Evolutionary conservation across 2,329 filamentous ascomycete species (phyloP), one percentile per base, ranked within the genome.

Genomic region (Sporothrix brunneoviolacea): DNA sequence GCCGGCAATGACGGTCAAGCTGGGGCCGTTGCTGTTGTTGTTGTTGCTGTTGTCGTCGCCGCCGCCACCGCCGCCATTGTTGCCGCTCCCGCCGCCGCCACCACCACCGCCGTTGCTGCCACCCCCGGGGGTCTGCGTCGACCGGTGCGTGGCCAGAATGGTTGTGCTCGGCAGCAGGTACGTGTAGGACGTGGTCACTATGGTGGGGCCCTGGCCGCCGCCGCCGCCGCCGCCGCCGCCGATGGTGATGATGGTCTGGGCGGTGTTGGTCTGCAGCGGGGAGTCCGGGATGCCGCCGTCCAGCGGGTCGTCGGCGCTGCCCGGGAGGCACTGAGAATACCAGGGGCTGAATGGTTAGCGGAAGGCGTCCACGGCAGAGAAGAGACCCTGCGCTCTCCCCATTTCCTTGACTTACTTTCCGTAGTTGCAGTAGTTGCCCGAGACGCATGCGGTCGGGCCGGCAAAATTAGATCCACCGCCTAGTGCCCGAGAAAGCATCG

Each of bases 321-420:
- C 43, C 4, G 53, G 53, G 4, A 50, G n/a, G 36, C 53, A 55
- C 27, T 55, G 53, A 3, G 53, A 55, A 19, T 55, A 55, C 50
- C 49, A 55, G 12, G 41, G 45, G 42, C 50, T 54, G 12, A 12
- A 18, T 28, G 24, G 24, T 28, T 28, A 28, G 24, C 6, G 24
- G 24, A 28, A 28, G 24, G 10, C 5, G 10, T 28, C 5, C 6
- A 28, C 6, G 24, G 24, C 6, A 28, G 24, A 10, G 24, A 10
- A 10, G 10, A 28, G 24, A 28, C 24, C 6, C 24, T 5, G 15
- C 22, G 19, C 38, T 27, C 18, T n/a, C n/a, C n/a, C n/a, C n/a
- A n/a, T n/a, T n/a, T n/a, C n/a, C n/a, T n/a, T n/a, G n/a, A n/a
- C n/a, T n/a, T n/a, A 48, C 46, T 48, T 48, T 48, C 46, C 46